Percentiles rank a stretch among this genome's conserved stretches.
Conservation (phyloP, 2,329 filamentous ascomycete species). For the Colletotrichum liaoningense region DNA sequence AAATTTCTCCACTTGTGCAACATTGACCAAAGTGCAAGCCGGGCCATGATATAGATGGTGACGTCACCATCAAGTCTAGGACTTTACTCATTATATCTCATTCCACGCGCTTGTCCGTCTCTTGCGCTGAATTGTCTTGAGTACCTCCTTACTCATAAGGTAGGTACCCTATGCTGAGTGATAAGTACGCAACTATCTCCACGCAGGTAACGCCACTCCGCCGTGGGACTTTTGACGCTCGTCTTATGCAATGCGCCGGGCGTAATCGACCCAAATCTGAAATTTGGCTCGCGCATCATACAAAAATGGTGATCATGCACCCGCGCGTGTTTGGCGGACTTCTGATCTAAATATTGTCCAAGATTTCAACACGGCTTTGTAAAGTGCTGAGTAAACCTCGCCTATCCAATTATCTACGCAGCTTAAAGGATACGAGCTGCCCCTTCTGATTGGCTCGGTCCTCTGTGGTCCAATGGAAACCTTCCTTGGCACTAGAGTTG, state of each 20-base stretch:
- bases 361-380: not conserved
- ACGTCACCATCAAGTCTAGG: too few species aligned
- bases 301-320: not conserved
- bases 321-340: not conserved
- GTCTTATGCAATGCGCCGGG: too few species aligned
- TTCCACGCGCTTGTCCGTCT: not conserved
- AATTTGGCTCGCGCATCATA: not conserved
- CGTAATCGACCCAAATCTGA: not conserved
- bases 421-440: not conserved
- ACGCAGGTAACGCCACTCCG: not conserved
- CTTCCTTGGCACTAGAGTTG: not conserved
- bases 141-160: too few species aligned
- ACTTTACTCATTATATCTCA: too few species aligned
- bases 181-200: too few species aligned
- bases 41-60: too few species aligned
- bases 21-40: too few species aligned
- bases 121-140: too few species aligned
- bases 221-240: too few species aligned
- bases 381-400: not conserved
- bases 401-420: constrained; percentile 1
- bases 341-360: not conserved
- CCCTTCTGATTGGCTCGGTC: not conserved
- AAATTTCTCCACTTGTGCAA: too few species aligned
- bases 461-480: constrained; percentile 1
- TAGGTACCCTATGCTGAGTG: too few species aligned